Evolutionary conservation across 306 rosid genomes (phyloP), one percentile per base, ranked within the genome.

Genomic region (Spatholobus suberectus): DNA sequence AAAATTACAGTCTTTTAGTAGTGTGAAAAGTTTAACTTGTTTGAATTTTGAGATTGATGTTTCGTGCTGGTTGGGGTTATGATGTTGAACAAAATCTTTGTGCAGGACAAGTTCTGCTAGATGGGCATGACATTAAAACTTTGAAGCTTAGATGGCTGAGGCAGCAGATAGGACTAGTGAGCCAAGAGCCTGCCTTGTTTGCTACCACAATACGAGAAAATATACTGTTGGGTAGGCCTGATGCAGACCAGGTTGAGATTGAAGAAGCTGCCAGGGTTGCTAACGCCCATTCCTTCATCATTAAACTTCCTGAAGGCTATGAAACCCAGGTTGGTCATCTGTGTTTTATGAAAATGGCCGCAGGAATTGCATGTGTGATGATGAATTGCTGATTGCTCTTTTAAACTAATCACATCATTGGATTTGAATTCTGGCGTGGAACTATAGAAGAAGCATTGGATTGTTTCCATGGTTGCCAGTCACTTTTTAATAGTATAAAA

Each of bases 261-360:
- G 99, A 96, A 87, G 99, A 96, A 89, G 96, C 99, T 37, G 99
- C 99, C 3, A 89, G 99, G 81, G 99, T 96, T 46, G 98, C 99
- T 49, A 96, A 96, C 89, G 98, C 98, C 0, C 98, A 96, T 87
- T 96, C 99, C 0, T 96, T 96, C 89, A 92, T 96, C 62, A 84
- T 92, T 89, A 96, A 96, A 81, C 98, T 96, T 78, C 94, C 99
- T 0, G 96, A 93, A 4, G 96, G 97, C 24, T 96, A 88, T 72
- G 98, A 96, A 59, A 93, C 99, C 40, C 99, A 92, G 99, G 99
- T 96, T 68, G 81, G 97, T 51, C 80, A 61, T 54, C 71, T 63
- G 11, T 27, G 41, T 73, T 52, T 61, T 29, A n/a, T 69, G 71
- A 62, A 54, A 70, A 49, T 62, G 51, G 26, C 73, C 35, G 43